phyloP scores from a whole-genome alignment of 2,329 filamentous ascomycete species.

The Cytospora mali region DNA sequence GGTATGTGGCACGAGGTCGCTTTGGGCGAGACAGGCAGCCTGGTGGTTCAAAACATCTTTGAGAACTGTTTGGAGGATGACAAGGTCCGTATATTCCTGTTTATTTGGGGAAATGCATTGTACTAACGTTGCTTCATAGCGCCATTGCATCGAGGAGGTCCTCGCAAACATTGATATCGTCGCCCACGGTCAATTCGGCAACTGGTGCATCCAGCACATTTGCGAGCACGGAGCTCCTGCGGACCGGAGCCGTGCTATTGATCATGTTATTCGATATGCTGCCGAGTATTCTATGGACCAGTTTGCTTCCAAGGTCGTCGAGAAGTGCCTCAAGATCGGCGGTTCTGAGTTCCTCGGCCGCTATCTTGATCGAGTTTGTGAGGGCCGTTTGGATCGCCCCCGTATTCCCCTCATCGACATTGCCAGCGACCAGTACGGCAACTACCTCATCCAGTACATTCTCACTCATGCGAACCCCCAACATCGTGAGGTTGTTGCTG shows the following conservation, averaged over 20 bases:
- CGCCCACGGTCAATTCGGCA: constrained; percentile 95
- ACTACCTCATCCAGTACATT: constrained; percentile 98
- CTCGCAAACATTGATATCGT: constrained; percentile 94
- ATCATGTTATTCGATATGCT: constrained; percentile 91
- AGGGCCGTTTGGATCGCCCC: constrained; percentile 85
- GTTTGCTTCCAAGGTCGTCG: constrained; percentile 97
- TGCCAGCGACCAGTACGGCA: constrained; percentile 97
- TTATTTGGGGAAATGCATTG: background rate
- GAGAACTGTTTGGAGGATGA: constrained; percentile 99
- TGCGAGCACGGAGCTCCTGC: constrained; percentile 92
- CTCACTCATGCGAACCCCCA: constrained; percentile 83
- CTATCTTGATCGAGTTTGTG: constrained; percentile 92
- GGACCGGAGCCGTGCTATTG: constrained; percentile 90
- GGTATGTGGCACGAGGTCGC: constrained; percentile 99
- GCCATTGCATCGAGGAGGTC: constrained; percentile 96
- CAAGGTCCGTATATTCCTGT: constrained; percentile 64
- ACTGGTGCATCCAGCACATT: constrained; percentile 99
- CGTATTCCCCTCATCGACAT: constrained; percentile 98
- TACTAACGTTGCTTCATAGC: constrained; percentile 53
- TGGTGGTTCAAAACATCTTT: constrained; percentile 99
- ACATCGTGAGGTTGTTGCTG: constrained; percentile 90
- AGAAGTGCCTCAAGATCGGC: constrained; percentile 98
- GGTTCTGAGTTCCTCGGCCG: constrained; percentile 86
- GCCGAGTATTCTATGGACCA: constrained; percentile 99
- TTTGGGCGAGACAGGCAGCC: constrained; percentile 91